These are phyloP conservation scores for Miscanthus sacchariflorus DNA, from an alignment of 202 grass and related monocot genomes.

Conservation along the genomic window DNA sequence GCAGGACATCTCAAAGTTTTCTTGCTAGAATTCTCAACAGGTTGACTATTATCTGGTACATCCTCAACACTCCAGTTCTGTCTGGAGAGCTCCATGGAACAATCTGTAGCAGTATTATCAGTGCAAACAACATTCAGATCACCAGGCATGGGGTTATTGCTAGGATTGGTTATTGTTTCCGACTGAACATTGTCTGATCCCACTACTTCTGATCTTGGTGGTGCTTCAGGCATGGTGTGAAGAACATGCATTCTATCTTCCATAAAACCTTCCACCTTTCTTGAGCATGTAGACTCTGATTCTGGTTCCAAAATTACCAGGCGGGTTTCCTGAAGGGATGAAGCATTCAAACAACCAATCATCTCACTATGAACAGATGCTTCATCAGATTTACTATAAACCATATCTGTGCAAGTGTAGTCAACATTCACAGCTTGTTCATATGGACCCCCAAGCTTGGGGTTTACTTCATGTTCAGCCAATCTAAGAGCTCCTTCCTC, in stretches of 20 bases:
- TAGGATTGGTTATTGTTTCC: constrained; percentile 23
- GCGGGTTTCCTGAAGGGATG: constrained; percentile 13
- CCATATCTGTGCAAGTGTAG: constrained; percentile 8
- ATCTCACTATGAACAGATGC: constrained; percentile 19
- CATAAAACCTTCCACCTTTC: constrained; percentile 26
- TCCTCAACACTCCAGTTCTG: constrained; percentile 33
- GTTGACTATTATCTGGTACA: constrained; percentile 12
- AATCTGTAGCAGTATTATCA: constrained; percentile 32
- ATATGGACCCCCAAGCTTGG: constrained; percentile 30
- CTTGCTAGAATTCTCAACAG: constrained; percentile 40
- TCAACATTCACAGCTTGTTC: constrained; percentile 32
- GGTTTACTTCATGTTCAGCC: constrained; percentile 11
- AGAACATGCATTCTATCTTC: constrained; percentile 25
- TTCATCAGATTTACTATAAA: constrained; percentile 28
- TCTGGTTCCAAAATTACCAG: background rate
- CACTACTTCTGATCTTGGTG: constrained; percentile 34
- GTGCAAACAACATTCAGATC: constrained; percentile 26
- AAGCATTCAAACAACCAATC: constrained; percentile 18
- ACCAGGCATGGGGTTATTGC: constrained; percentile 1
- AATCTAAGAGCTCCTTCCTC: constrained; percentile 34
- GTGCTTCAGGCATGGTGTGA: constrained; percentile 38
- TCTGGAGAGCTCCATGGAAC: background rate
- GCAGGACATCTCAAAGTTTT: constrained; percentile 7
- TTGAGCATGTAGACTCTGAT: constrained; percentile 32
- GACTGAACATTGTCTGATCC: constrained; percentile 31